phyloP scores from a whole-genome alignment of 2,329 filamentous ascomycete genomes.

The Falciphora oryzae region DNA sequence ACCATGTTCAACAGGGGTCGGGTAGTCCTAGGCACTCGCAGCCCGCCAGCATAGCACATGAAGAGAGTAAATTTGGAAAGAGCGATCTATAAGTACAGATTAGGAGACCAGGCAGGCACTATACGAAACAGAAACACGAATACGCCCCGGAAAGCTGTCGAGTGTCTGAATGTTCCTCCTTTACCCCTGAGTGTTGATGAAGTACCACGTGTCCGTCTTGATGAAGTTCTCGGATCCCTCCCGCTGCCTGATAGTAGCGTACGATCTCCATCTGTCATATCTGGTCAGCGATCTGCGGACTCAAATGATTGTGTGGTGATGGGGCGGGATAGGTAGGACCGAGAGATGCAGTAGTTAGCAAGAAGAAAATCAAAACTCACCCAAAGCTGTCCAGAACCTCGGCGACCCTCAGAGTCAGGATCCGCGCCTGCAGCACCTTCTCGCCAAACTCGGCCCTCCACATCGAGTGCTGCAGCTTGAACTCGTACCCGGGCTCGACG shows the following conservation, averaged over 20 bases:
- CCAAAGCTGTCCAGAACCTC: slow-evolving; percentile 17
- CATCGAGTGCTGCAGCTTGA: slow-evolving; percentile 17
- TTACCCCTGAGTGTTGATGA: slow-evolving; percentile 12
- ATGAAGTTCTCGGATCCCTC: slow-evolving; percentile 15
- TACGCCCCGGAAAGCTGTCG: background rate
- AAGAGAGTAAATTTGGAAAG: too few relatives aligned
- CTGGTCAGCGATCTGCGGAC: background rate
- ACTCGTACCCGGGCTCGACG: slow-evolving; percentile 14
- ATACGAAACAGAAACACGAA: background rate
- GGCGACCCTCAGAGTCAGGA: slow-evolving; percentile 17
- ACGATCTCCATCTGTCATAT: slow-evolving; percentile 13
- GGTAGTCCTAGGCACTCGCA: too few relatives aligned
- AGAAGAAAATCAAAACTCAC: slow-evolving; percentile 4
- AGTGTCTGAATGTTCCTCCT: background rate
- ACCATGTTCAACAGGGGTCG: too few relatives aligned
- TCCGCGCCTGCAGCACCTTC: slow-evolving; percentile 13
- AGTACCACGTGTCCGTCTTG: slow-evolving; percentile 20
- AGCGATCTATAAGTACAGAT: too few relatives aligned
- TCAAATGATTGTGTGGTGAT: background rate
- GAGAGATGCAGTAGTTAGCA: background rate
- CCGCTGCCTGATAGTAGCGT: slow-evolving; percentile 14
- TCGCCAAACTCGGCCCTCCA: slow-evolving; percentile 14
- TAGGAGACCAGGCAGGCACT: background rate
- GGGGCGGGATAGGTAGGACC: background rate
- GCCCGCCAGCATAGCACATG: too few relatives aligned